Evolutionary conservation across 331 rosid species (phyloP).

Genomic region (Erythrophleum ivorense): DNA sequence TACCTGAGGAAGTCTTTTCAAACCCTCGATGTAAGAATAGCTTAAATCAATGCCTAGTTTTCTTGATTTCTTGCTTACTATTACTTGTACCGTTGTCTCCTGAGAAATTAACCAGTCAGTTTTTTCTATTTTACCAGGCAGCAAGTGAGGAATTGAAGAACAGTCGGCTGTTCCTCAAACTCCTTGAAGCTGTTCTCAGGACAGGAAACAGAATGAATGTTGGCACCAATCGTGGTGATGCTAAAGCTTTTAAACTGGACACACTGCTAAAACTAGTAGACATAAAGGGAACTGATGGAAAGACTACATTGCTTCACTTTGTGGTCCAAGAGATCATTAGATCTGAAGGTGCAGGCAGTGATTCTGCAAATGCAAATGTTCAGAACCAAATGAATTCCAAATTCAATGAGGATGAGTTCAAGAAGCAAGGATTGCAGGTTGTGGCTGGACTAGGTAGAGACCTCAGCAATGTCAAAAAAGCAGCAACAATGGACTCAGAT

Average conservation of each 20-base stretch:
- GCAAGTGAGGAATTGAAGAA: slow-evolving; percentile 92
- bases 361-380: slow-evolving; percentile 56
- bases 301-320: slow-evolving; percentile 96
- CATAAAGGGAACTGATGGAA: slow-evolving; percentile 97
- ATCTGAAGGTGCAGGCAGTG: slow-evolving; percentile 70
- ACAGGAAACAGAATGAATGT: slow-evolving; percentile 99
- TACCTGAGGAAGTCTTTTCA: slow-evolving; percentile 87
- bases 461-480: slow-evolving; percentile 80
- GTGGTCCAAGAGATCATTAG: slow-evolving; percentile 98
- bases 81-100: slow-evolving; percentile 30
- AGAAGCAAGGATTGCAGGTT: slow-evolving; percentile 89
- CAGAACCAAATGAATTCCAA: slow-evolving; percentile 48
- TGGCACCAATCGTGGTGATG: slow-evolving; percentile 95
- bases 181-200: slow-evolving; percentile 96
- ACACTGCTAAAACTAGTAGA: slow-evolving; percentile 93
- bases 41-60: slow-evolving; percentile 24
- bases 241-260: slow-evolving; percentile 89
- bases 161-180: slow-evolving; percentile 88
- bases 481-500: slow-evolving; percentile 96
- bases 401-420: slow-evolving; percentile 78
- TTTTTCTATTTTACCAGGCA: slow-evolving; percentile 56
- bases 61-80: slow-evolving; percentile 34
- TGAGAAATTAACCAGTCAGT: slow-evolving; percentile 30
- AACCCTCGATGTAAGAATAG: slow-evolving; percentile 73
- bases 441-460: slow-evolving; percentile 94